phyloP scores from a whole-genome alignment of 2,329 filamentous ascomycete species.

The Apiospora hydei region DNA sequence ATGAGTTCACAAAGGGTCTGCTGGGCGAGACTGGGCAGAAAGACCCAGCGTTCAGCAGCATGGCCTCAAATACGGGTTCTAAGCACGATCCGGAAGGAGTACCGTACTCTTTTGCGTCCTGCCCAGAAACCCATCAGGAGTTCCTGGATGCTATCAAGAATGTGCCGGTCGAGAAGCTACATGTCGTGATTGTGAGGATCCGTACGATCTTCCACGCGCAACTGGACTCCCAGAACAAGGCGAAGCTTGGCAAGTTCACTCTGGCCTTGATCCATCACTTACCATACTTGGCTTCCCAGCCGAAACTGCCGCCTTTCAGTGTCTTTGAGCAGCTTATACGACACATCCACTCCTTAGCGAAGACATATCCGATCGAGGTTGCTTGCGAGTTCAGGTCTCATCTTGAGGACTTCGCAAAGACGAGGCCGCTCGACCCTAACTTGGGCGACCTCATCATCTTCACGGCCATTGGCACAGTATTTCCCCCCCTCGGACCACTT shows the following conservation, averaged over 20 bases:
- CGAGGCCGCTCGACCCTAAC: constrained; percentile 59
- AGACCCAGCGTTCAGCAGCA: constrained; percentile 57
- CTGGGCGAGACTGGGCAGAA: constrained; percentile 65
- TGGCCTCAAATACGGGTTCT: constrained; percentile 51
- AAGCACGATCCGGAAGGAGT: constrained; percentile 63
- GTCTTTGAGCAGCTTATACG: constrained; percentile 82
- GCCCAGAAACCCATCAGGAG: constrained; percentile 79
- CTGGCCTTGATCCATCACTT: constrained; percentile 70
- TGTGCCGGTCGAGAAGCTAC: constrained; percentile 70
- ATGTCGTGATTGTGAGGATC: constrained; percentile 86
- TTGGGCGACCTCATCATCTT: constrained; percentile 82
- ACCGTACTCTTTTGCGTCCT: constrained; percentile 80
- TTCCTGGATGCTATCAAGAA: constrained; percentile 71
- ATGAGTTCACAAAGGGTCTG: constrained; percentile 71
- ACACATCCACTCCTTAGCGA: constrained; percentile 91
- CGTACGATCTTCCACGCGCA: constrained; percentile 92
- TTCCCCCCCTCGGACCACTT: constrained; percentile 99
- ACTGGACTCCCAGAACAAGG: constrained; percentile 84
- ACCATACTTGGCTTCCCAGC: constrained; percentile 54
- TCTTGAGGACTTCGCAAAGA: constrained; percentile 62
- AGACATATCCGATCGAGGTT: constrained; percentile 82
- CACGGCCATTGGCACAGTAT: constrained; percentile 83
- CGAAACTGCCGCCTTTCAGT: constrained; percentile 62
- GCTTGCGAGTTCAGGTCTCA: constrained; percentile 79
- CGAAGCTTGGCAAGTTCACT: constrained; percentile 75